Percentiles rank a stretch among this genome's conserved stretches.
These are phyloP conservation scores for Pharnaceum exiguum DNA, from an alignment of 148 eudicot genomes.

Conservation along the genomic window DNA sequence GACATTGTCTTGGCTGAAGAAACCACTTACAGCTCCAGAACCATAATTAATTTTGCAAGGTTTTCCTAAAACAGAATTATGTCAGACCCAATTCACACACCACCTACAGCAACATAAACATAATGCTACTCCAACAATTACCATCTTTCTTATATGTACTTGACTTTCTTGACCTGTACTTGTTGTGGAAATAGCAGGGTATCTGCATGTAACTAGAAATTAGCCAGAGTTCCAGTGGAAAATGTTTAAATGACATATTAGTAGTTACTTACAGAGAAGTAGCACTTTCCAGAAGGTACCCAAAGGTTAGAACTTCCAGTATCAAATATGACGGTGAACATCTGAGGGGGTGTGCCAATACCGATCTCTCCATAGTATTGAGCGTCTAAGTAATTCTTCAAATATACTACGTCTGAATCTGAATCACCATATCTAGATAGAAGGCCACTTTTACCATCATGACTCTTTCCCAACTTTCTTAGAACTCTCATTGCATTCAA, in stretches of 20 bases:
- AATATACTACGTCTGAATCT: constrained; percentile 44
- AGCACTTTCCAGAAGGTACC: constrained; percentile 89
- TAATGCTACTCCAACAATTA: constrained; percentile 20
- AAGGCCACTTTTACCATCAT: constrained; percentile 22
- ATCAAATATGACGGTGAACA: constrained; percentile 76
- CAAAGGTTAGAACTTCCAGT: constrained; percentile 93
- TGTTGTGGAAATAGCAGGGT: constrained; percentile 74
- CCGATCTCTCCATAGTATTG: constrained; percentile 85
- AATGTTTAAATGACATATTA: background rate
- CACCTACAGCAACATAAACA: background rate
- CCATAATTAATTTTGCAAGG: constrained; percentile 54
- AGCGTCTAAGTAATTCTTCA: constrained; percentile 85
- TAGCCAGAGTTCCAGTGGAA: constrained; percentile 9
- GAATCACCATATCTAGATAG: constrained; percentile 20
- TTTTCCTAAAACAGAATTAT: constrained; percentile 36
- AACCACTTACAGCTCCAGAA: constrained; percentile 69
- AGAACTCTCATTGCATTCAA: constrained; percentile 48
- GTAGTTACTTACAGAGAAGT: constrained; percentile 65
- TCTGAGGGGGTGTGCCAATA: constrained; percentile 84
- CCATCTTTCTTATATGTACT: constrained; percentile 57
- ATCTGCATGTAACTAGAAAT: constrained; percentile 39
- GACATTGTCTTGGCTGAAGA: constrained; percentile 69
- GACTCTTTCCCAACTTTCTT: constrained; percentile 31
- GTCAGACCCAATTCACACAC: background rate
- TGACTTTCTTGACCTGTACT: constrained; percentile 62